Percentiles rank a stretch among this genome's conserved stretches.
Evolutionary conservation across 192 early-diverging fungal species (phyloP).

Genomic region (Glomus cerebriforme): DNA sequence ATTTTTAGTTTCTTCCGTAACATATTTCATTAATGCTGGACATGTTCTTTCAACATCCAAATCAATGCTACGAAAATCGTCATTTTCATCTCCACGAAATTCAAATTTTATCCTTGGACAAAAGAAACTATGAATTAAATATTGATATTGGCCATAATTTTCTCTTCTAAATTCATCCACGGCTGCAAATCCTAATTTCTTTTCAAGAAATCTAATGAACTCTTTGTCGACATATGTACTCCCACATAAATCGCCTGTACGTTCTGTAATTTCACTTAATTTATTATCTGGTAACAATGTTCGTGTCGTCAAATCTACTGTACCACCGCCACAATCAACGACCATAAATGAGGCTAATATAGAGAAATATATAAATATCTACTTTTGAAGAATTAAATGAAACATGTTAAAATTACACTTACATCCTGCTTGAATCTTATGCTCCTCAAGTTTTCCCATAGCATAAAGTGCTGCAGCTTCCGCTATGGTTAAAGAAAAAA

Average conservation of each 20-base stretch:
- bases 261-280: constrained; percentile 28
- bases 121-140: not conserved
- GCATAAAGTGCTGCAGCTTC: constrained; percentile 60
- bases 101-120: not conserved
- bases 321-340: constrained; percentile 52
- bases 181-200: not conserved
- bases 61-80: not conserved
- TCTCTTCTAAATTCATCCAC: not conserved
- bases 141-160: constrained; percentile 4
- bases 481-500: constrained; percentile 34
- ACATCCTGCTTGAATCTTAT: constrained; percentile 38
- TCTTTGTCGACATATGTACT: not conserved
- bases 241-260: constrained; percentile 6
- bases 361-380: not conserved
- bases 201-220: not conserved
- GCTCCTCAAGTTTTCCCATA: constrained; percentile 52
- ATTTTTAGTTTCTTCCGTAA: not conserved
- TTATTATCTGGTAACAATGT: not conserved
- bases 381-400: too few relatives aligned
- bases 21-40: constrained; percentile 19
- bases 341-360: constrained; percentile 41
- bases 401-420: not conserved
- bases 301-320: constrained; percentile 43
- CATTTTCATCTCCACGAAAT: not conserved
- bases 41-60: not conserved